Percentiles rank a stretch among this genome's conserved stretches.
These are phyloP conservation scores for Xylaria castorea DNA, from an alignment of 495 filamentous ascomycete species.

Conservation along the genomic window DNA sequence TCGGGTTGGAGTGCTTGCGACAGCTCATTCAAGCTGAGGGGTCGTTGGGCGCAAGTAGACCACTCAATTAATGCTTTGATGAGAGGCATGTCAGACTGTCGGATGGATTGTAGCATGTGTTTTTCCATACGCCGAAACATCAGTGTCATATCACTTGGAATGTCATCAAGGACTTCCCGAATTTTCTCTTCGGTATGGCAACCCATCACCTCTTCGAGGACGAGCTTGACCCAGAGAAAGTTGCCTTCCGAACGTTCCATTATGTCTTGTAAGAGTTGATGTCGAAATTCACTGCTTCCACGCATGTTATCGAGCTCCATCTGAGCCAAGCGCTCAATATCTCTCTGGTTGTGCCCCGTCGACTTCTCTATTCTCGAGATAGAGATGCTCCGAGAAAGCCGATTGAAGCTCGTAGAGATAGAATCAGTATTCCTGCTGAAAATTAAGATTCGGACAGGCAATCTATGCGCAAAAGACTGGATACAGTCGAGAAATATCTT, in stretches of 20 bases:
- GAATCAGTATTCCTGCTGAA: slow-evolving; percentile 31
- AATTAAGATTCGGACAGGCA: slow-evolving; percentile 35
- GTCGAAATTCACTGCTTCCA: background rate
- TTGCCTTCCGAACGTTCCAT: slow-evolving; percentile 17
- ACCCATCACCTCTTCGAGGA: slow-evolving; percentile 44
- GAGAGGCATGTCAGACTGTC: slow-evolving; percentile 33
- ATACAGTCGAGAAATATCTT: slow-evolving; percentile 29
- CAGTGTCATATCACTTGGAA: slow-evolving; percentile 50
- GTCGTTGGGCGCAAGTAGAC: slow-evolving; percentile 38
- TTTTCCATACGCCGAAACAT: slow-evolving; percentile 49
- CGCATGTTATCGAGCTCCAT: slow-evolving; percentile 30
- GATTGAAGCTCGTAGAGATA: slow-evolving; percentile 27
- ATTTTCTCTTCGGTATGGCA: slow-evolving; percentile 37
- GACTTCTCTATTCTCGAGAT: slow-evolving; percentile 22
- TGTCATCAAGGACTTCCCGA: slow-evolving; percentile 41
- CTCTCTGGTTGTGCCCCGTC: slow-evolving; percentile 29
- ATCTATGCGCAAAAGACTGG: slow-evolving; percentile 4
- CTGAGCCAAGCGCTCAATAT: slow-evolving; percentile 34
- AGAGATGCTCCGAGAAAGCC: slow-evolving; percentile 20
- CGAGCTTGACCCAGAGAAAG: slow-evolving; percentile 42
- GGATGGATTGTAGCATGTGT: slow-evolving; percentile 32
- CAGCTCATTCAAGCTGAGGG: slow-evolving; percentile 43
- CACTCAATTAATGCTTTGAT: slow-evolving; percentile 41
- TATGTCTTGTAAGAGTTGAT: slow-evolving; percentile 1
- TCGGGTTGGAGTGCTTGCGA: slow-evolving; percentile 36